Base-by-base conservation (phyloP, 192 early-diverging fungal genomes). In the Rhizoclosmatium globosum region DNA sequence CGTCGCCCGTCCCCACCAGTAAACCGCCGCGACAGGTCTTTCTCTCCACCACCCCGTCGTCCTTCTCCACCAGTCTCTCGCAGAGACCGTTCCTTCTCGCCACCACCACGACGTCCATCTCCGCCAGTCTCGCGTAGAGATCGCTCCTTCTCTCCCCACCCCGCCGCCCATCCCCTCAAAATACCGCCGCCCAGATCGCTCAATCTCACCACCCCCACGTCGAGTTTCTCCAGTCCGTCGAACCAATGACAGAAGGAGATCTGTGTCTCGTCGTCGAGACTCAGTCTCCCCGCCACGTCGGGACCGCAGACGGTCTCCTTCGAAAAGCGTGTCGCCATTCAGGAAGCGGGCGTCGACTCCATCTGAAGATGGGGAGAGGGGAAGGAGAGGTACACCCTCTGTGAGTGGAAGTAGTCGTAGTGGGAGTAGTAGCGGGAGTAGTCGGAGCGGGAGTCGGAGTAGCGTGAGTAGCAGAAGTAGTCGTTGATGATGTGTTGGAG, bases 361-460 rank as follows among this genome's bases (percentile, higher is more conserved):
- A 23, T 61, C 38, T 46, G 23, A 61, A 19, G 7, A 7, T 7
- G 7, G 9, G 44, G 43, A 45, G 45, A 11, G 70, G 43, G 23
- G 45, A 11, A 75, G 64, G 3, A 19, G 6, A 3, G 9, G 38
- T 44, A 46, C 21, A 38, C 9, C 1, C 9, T 61, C 0, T 17
- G 41, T 0, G 11, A 38, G 2, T 56, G 53, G 53, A n/a, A 56
- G 53, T 56, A 56, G 53, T 56, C 53, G 44, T 13, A 38, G 70
- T 74, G 4, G 47, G 68, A 67, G 53, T 93, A 85, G 82, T 92
- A 95, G 81, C 87, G 87, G 67, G 91, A 91, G 9, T 91, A 80
- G 2, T 92, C 80, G 39, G 92, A 95, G 89, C 96, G 96, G 82
- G 92, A 93, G 89, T 97, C 96, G 15, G 38, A 57, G 39, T 58